Base-by-base conservation (phyloP, 208 protist genomes). In the Lotmaria passim region DNA sequence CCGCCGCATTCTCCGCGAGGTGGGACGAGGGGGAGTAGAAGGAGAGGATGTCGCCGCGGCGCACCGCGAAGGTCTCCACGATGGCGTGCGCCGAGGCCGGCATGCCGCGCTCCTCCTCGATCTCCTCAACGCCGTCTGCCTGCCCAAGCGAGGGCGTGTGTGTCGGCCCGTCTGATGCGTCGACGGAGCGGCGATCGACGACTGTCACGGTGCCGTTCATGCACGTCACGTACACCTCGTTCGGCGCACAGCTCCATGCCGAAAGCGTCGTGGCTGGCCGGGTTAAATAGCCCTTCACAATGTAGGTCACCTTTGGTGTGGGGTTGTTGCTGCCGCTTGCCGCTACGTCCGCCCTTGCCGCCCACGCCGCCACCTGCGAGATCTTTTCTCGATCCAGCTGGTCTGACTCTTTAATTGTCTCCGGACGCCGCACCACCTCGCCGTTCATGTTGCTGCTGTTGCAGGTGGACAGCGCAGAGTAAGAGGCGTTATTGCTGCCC, bases 171-270 rank as follows among this genome's bases (percentile, higher is more conserved):
- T 72, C 55, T 11, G 11, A 23, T 17, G 50, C 57, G 17, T 74
- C 65, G 14, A 68, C 65, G 28, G 71, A 52, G 12, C 26, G 28
- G 26, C 46, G 48, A 44, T 72, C 77, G 30, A 86, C 72, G 56
- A 91, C 76, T 12, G 43, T 73, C 69, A 90, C 76, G 21, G 65
- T 65, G 31, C 78, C 56, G 58, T 88, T 68, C n/a, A 66, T 41
- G 58, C 85, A 91, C 15, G 69, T 73, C 52, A 88, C 55, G 46
- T 86, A 91, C 11, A 91, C 82, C 55, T 88, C 85, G 55, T 88
- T 73, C 15, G 69, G 41, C 24, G 55, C 47, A 44, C 53, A 30
- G 46, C 66, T 75, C 53, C 24, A 59, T 26, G 69, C 63, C 5
- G 75, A 73, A 21, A 91, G 56, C 24, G 57, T 53, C 19, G 62